Evolutionary conservation across 176 grass and related monocot genomes (phyloP), one percentile per base, ranked within the genome.

Genomic region (Bonia amplexicaulis): DNA sequence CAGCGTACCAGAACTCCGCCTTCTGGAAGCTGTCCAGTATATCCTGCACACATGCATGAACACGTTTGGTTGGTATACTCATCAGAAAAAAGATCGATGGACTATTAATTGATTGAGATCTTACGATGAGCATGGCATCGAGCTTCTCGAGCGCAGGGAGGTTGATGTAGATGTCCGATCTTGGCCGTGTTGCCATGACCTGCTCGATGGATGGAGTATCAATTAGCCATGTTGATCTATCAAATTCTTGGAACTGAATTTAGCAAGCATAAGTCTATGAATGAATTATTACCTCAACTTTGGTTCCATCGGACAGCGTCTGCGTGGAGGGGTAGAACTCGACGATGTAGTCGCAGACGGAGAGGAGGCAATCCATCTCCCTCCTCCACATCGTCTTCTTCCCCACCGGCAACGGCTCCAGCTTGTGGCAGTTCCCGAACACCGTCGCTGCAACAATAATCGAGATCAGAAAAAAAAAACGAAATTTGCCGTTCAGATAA

Each of bases 371-470:
- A 75, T 95, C 96, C 96, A 98, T 98, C 86, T 98, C 96, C 47
- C 96, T 84, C 85, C 84, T 92, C 96, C 96, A 98, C 96, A 98
- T 98, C 13, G 73, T 42, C 88, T 96, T 98, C 93, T 94, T 98
- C 91, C 92, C 90, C 7, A 39, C 61, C 49, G 88, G 87, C 69
- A 98, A 74, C n/a, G 96, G 90, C 81, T 95, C 93, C 78, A 98
- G 75, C 87, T 98, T 98, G 85, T 94, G 92, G 65, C 88, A 88
- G 73, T 37, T 90, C 39, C 96, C 96, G 64, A 99, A 99, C 19
- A 96, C 91, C 70, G 96, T 99, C 6, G 96, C 94, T 97, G 89
- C 70, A 15, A 40, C 35, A 25, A 40, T 31, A 9, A 85, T 40
- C 2, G 29, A 80, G 20, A 11, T 71, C 45, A 57, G 74, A 11